phyloP scores from a whole-genome alignment of 2,329 filamentous ascomycete genomes.

The Malbranchea cinnamomea region DNA sequence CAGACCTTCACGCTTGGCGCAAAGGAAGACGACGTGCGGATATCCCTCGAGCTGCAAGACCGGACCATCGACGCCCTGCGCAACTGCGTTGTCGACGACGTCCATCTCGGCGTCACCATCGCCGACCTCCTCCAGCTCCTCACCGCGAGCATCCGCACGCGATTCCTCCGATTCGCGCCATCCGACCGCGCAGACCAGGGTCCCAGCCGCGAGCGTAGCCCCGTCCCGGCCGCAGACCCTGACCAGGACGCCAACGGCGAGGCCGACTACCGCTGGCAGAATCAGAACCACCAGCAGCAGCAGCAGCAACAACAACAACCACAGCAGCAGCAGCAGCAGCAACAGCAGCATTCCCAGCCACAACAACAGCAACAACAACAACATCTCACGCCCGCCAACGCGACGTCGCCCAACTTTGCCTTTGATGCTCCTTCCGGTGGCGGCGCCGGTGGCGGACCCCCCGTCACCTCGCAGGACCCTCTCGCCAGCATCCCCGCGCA shows the following conservation, averaged over 20 bases:
- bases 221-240: slow-evolving; percentile 20
- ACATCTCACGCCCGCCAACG: background rate
- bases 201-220: slow-evolving; percentile 24
- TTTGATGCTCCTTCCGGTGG: background rate
- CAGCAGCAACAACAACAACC: slow-evolving; percentile 5
- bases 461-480: slow-evolving; percentile 23
- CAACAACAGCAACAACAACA: slow-evolving; percentile 8
- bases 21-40: slow-evolving; percentile 45
- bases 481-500: slow-evolving; percentile 29
- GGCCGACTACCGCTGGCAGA: too few relatives aligned
- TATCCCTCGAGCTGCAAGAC: slow-evolving; percentile 43
- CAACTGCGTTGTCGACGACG: slow-evolving; percentile 49
- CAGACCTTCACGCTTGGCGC: slow-evolving; percentile 48
- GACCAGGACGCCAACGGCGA: slow-evolving; percentile 17
- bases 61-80: slow-evolving; percentile 43
- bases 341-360: slow-evolving; percentile 6
- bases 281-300: slow-evolving; percentile 9
- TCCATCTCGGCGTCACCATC: slow-evolving; percentile 48
- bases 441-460: slow-evolving; percentile 11
- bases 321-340: slow-evolving; percentile 7
- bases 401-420: background rate
- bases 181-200: slow-evolving; percentile 31
- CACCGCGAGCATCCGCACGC: slow-evolving; percentile 41
- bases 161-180: slow-evolving; percentile 42
- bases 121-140: slow-evolving; percentile 45